phyloP scores from a whole-genome alignment of 192 early-diverging fungal species.

The Coemansia sp. region DNA sequence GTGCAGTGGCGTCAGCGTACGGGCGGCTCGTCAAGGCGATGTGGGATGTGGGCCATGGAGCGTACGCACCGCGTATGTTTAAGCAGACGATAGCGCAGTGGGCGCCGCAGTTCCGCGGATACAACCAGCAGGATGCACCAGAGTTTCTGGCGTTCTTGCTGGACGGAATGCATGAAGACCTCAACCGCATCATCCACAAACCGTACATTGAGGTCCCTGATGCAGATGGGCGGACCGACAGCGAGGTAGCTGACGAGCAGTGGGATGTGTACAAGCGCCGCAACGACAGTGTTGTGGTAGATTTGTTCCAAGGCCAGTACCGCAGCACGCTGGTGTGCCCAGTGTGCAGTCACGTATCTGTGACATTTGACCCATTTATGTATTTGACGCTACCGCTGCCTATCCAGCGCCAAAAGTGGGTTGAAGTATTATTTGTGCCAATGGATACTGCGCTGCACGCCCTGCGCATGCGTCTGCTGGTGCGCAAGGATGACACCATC shows the following conservation, averaged over 20 bases:
- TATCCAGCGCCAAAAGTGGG: constrained; percentile 60
- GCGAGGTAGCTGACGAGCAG: constrained; percentile 64
- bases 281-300: constrained; percentile 80
- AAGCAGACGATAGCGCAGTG: constrained; percentile 62
- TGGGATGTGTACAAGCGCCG: constrained; percentile 76
- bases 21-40: constrained; percentile 64
- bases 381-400: constrained; percentile 76
- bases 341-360: constrained; percentile 57
- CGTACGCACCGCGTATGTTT: constrained; percentile 74
- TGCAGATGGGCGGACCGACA: constrained; percentile 62
- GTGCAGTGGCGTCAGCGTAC: constrained; percentile 67
- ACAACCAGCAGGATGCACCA: constrained; percentile 83
- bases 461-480: constrained; percentile 54
- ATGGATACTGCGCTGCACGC: constrained; percentile 31
- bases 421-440: constrained; percentile 56
- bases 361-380: constrained; percentile 85
- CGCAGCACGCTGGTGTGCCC: constrained; percentile 61
- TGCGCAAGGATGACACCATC: constrained; percentile 66
- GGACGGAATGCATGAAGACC: constrained; percentile 85
- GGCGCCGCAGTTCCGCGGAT: constrained; percentile 61
- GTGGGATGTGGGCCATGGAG: constrained; percentile 58
- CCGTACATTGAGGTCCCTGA: constrained; percentile 81
- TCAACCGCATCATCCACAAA: constrained; percentile 77
- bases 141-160: constrained; percentile 79
- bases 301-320: constrained; percentile 74